Evolutionary conservation across 169 alveolate species (phyloP).

Genomic region (Plasmodium knowlesi): DNA sequence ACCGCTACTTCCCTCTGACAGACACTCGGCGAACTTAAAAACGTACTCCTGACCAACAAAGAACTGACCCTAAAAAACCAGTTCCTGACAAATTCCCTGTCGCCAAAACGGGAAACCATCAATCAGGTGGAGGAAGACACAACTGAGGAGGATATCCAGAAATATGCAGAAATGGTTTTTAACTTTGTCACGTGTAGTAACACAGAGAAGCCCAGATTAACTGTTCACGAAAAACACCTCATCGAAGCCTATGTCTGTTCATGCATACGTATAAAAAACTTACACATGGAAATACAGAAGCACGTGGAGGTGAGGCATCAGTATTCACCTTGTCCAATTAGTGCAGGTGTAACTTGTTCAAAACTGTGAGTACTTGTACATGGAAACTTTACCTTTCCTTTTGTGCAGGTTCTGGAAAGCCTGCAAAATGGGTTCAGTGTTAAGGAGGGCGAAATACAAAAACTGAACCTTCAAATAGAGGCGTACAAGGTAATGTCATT

Average conservation of each 20-base stretch:
- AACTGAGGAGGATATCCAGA: not conserved
- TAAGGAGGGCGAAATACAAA: slow-evolving; percentile 53
- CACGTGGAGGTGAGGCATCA: slow-evolving; percentile 10
- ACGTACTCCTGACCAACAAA: slow-evolving; percentile 3
- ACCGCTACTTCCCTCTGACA: not conserved
- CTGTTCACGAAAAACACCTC: slow-evolving; percentile 48
- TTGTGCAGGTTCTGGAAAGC: slow-evolving; percentile 13
- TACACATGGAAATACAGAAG: slow-evolving; percentile 33
- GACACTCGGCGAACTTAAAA: slow-evolving; percentile 29
- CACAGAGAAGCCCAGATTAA: slow-evolving; percentile 22
- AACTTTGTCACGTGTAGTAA: slow-evolving; percentile 14
- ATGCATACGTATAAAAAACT: slow-evolving; percentile 39
- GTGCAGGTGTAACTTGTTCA: not conserved
- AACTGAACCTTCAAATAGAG: slow-evolving; percentile 58
- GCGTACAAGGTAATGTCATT: slow-evolving; percentile 22
- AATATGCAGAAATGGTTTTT: slow-evolving; percentile 36
- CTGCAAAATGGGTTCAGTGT: slow-evolving; percentile 5
- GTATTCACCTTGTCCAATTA: not conserved
- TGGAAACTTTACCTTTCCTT: not conserved
- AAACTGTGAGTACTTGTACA: not conserved
- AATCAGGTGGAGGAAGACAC: not conserved
- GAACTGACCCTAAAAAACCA: slow-evolving; percentile 33
- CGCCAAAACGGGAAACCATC: slow-evolving; percentile 1
- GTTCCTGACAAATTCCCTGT: slow-evolving; percentile 1
- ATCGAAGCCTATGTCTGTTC: slow-evolving; percentile 68